A percentile compares a stretch with the other conserved stretches of the same genome.
These are phyloP conservation scores for Blastobotrys illinoisensis DNA, from an alignment of 1,139 yeast genomes.

Conservation along the genomic window DNA sequence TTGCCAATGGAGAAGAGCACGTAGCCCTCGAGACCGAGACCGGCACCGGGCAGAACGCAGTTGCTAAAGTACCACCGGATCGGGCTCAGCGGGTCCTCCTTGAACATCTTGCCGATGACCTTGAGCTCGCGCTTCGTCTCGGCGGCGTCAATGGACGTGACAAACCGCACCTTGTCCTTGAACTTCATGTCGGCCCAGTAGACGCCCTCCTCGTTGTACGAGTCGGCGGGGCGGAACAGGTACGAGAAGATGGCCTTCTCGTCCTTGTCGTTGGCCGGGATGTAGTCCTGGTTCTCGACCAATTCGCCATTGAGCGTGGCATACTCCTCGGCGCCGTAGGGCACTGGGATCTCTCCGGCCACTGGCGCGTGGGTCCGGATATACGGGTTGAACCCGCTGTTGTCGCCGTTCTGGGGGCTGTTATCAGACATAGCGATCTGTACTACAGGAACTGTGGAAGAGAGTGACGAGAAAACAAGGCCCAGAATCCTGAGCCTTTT, in stretches of 20 bases:
- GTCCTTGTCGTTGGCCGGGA: slow-evolving; percentile 25
- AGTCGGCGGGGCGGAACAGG: slow-evolving; percentile 31
- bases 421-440: background rate
- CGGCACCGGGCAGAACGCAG: slow-evolving; percentile 36
- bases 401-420: background rate
- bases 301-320: slow-evolving; percentile 31
- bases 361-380: slow-evolving; percentile 29
- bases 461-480: background rate
- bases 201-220: slow-evolving; percentile 29
- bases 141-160: slow-evolving; percentile 25
- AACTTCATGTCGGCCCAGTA: slow-evolving; percentile 38
- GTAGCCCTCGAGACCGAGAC: slow-evolving; percentile 36
- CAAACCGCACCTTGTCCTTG: slow-evolving; percentile 25
- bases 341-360: slow-evolving; percentile 33
- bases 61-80: slow-evolving; percentile 33
- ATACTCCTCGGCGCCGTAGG: slow-evolving; percentile 34
- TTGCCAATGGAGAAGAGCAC: slow-evolving; percentile 37
- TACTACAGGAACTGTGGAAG: no score
- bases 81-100: slow-evolving; percentile 34
- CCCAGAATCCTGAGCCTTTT: background rate
- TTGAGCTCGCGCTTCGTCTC: slow-evolving; percentile 29
- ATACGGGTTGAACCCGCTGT: background rate
- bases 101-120: slow-evolving; percentile 27
- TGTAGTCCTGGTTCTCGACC: slow-evolving; percentile 21
- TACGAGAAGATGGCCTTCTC: slow-evolving; percentile 33